Evolutionary conservation across 345 rosid genomes (phyloP).

Genomic region (Bruguiera gymnorhiza): DNA sequence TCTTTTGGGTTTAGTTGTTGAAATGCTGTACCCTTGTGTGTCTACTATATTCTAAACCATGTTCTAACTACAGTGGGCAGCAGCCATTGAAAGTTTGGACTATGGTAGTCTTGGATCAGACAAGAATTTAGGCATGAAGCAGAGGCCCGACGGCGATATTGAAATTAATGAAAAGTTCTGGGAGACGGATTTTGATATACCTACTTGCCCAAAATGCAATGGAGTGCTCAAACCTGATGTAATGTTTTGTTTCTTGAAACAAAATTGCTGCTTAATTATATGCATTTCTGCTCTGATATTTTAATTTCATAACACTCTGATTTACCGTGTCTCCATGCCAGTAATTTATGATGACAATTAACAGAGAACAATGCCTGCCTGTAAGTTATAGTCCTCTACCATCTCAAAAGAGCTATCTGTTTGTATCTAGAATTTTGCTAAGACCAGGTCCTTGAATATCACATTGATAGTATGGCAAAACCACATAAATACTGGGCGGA

Average conservation of each 20-base stretch:
- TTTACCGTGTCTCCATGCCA: background rate
- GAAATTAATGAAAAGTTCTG: slow-evolving; percentile 95
- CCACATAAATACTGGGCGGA: too few species aligned
- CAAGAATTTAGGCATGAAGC: slow-evolving; percentile 94
- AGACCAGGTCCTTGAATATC: too few species aligned
- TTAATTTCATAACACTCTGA: background rate
- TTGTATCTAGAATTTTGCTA: too few species aligned
- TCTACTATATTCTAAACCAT: background rate
- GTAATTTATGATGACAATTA: background rate
- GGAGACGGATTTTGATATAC: slow-evolving; percentile 81
- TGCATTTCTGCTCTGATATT: background rate
- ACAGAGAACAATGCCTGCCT: background rate
- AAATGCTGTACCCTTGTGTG: background rate
- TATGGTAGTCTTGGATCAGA: slow-evolving; percentile 73
- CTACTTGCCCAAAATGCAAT: slow-evolving; percentile 70
- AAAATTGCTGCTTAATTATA: background rate
- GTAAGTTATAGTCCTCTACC: background rate
- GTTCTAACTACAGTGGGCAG: slow-evolving; percentile 70
- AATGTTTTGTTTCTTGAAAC: slow-evolving; percentile 14
- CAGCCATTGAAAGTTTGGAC: slow-evolving; percentile 79
- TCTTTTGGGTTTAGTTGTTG: too few species aligned
- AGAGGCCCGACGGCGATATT: slow-evolving; percentile 96
- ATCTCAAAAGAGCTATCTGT: too few species aligned
- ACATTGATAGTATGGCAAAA: too few species aligned
- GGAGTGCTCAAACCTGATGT: slow-evolving; percentile 92